Base-by-base conservation (phyloP, 768 basidiomycete genomes). In the Dendrothele bispora region DNA sequence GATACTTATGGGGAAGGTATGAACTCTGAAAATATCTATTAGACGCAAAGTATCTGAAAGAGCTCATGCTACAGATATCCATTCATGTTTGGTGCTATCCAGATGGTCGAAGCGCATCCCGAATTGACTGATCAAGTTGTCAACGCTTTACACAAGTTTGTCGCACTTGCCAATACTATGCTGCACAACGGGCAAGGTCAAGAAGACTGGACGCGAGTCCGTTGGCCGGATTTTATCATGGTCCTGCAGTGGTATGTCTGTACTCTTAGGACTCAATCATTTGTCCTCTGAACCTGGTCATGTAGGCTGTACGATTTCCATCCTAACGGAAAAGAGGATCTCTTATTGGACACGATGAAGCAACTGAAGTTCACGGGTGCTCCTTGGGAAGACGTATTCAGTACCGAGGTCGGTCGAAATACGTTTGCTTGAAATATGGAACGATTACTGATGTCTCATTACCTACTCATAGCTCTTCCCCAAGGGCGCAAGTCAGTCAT, bases 191-290 rank as follows among this genome's bases (percentile, higher is more conserved):
- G 76, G 12, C 56, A 76, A 51, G 80, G 79, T 11, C 67, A 79
- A n/a, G 79, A 80, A 39, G 57, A 64, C 2, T 82, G 80, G 80
- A 65, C 75, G 12, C 62, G 68, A 22, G 78, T 79, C 0, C 74
- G 80, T 22, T 80, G 79, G 79, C 78, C 78, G 55, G 79, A 82
- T 52, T 80, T 80, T 50, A 75, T 80, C 20, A 77, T 81, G 3
- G 61, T 68, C 18, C 53, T 81, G 53, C 78, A 81, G 60, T 82
- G 80, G 80, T 79, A 58, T 39, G 55, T 35, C 26, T 36, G 11
- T 29, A n/a, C n/a, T 39, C 36, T 3, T 12, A n/a, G 11, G 3
- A 15, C 27, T 26, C 2, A 11, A 12, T 25, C 26, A 36, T 12
- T 22, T 21, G 36, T 22, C 39, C n/a, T 3, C 38, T 37, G 6